Percentiles rank a stretch among this genome's conserved stretches.
Evolutionary conservation across 495 filamentous ascomycete genomes (phyloP).

Genomic region (Podospora sp.): DNA sequence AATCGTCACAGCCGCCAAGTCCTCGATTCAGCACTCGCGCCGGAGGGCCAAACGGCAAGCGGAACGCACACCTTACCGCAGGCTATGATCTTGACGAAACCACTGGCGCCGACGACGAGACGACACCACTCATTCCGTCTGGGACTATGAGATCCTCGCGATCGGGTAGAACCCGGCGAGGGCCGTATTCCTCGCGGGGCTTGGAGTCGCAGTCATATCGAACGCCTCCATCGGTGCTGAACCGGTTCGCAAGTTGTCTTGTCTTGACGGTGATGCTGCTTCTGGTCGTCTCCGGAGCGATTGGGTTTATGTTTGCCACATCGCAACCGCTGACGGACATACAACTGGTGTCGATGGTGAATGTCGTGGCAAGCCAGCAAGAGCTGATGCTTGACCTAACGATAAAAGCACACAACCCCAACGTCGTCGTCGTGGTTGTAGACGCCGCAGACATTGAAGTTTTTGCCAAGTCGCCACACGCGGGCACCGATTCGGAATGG

Average conservation of each 20-base stretch:
- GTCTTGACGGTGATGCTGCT: slow-evolving; percentile 73
- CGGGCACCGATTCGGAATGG: slow-evolving; percentile 72
- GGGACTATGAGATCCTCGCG: slow-evolving; percentile 58
- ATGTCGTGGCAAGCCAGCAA: slow-evolving; percentile 90
- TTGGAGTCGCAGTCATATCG: slow-evolving; percentile 74
- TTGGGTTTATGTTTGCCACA: slow-evolving; percentile 85
- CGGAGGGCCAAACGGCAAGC: slow-evolving; percentile 30
- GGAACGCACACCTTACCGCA: slow-evolving; percentile 35
- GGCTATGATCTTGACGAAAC: slow-evolving; percentile 59
- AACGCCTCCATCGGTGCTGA: slow-evolving; percentile 61
- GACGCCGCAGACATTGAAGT: slow-evolving; percentile 84
- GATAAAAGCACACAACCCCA: slow-evolving; percentile 88
- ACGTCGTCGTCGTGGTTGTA: slow-evolving; percentile 81
- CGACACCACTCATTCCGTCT: slow-evolving; percentile 71
- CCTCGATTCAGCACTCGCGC: slow-evolving; percentile 41
- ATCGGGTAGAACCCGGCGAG: slow-evolving; percentile 61
- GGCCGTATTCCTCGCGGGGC: slow-evolving; percentile 62
- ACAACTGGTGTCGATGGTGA: slow-evolving; percentile 72
- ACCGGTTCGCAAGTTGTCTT: slow-evolving; percentile 77
- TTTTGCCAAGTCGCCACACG: slow-evolving; percentile 88
- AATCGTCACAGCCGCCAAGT: slow-evolving; percentile 65
- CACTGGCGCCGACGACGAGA: slow-evolving; percentile 82
- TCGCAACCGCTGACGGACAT: slow-evolving; percentile 85
- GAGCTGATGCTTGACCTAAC: slow-evolving; percentile 94
- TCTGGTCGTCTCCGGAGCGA: slow-evolving; percentile 74